Evolutionary conservation across 2,329 filamentous ascomycete genomes (phyloP), one percentile per base, ranked within the genome.

Genomic region (Colletotrichum tabaci): DNA sequence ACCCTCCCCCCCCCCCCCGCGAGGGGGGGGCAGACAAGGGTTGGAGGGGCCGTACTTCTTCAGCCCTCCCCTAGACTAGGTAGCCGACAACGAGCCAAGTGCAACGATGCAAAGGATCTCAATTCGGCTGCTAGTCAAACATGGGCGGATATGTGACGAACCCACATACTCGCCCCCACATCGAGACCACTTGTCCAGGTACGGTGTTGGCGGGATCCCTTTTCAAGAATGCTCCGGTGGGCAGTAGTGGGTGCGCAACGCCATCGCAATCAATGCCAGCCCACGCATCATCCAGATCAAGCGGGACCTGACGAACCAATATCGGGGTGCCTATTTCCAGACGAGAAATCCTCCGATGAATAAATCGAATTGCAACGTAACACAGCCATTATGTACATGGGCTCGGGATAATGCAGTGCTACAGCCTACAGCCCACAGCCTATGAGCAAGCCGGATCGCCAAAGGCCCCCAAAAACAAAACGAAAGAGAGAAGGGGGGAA

Each of bases 291-390:
- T 26, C 26, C 26, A 60, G 42, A 56, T 60, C 53, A 49, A 66
- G 68, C 57, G 68, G 64, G 68, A 57, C 64, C 65, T 58, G 60
- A n/a, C 49, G 26, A 44, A 55, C 60, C 40, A 61, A 57, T 40
- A 67, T 67, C 49, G 50, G 63, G 42, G 49, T 56, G 47, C 67
- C 50, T 67, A 56, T 61, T 57, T 61, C 46, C 63, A 67, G 52
- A 52, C 42, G 23, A 71, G 50, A 67, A 71, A 67, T 44, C 56
- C 64, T 71, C 68, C 68, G 64, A 58, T 57, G 58, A 26, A 71
- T 58, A 63, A 40, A 58, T 57, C 62, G 57, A 42, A 62, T 38
- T 67, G 68, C 57, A 58, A 71, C 63, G 52, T 56, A 62, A 61
- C 62, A 70, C 55, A 26, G 3, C 26, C 26, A 26, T 26, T 3